Evolutionary conservation across 2,329 filamentous ascomycete species (phyloP), one percentile per base, ranked within the genome.

Genomic region (Dothideomycetes sp.): DNA sequence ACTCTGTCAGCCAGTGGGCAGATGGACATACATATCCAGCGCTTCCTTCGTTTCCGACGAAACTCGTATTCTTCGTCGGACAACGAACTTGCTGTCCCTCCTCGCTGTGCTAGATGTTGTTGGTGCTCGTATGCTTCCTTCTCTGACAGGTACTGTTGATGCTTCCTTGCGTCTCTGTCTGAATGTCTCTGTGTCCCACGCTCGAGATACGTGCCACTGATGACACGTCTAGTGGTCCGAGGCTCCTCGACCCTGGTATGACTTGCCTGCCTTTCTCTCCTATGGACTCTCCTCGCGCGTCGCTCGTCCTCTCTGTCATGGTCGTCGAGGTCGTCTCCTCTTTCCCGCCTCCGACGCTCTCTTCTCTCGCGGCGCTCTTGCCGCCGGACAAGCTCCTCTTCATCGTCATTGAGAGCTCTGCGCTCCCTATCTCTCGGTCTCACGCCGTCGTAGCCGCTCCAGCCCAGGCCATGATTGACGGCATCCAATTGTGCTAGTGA

Each of bases 401-500:
- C 42, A 2, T 45, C 36, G 33, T 42, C 30, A 10, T 35, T 36
- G 22, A 33, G 34, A 38, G 19, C 27, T 32, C 36, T 34, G 22
- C 35, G 40, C 37, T 37, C 19, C 29, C 31, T 41, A 12, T 16
- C 34, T 16, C 11, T 11, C 29, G 16, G 10, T 17, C 35, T 36
- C 11, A 33, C 16, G 5, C 41, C 41, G 9, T 37, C 41, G 38
- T 43, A 36, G 10, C 24, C 35, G 16, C 34, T 40, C 39, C 43
- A 44, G 3, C 34, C 30, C 32, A 41, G 32, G 24, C 43, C 35
- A 18, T 40, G 37, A 31, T 46, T 50, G 5, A 38, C 8, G 3
- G 74, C 68, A 49, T 85, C 72, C 34, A 88, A 59, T 52, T 77
- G 75, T 10, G 78, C 79, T 36, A 88, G 60, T 4, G 80, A 77